Evolutionary conservation across 306 rosid genomes (phyloP).

Genomic region (Amphicarpaea edgeworthii): DNA sequence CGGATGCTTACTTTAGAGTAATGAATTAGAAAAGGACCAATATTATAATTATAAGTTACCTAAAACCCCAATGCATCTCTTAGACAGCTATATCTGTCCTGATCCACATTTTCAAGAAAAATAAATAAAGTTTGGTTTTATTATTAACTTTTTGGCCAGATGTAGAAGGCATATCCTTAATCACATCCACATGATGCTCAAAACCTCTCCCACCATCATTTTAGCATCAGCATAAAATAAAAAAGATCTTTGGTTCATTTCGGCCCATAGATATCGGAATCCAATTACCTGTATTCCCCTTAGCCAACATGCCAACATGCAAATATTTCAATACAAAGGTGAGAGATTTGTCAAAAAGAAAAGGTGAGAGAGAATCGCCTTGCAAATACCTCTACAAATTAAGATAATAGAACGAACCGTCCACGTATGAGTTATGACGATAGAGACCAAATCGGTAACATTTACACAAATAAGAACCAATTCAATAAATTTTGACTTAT

Average conservation of each 20-base stretch:
- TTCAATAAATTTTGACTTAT: no score
- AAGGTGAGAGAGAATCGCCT: background rate
- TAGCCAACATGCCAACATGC: background rate
- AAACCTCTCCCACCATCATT: background rate
- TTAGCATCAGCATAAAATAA: background rate
- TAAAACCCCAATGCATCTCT: background rate
- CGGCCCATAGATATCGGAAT: background rate
- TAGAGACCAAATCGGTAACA: no score
- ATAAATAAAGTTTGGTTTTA: background rate
- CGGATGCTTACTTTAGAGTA: background rate
- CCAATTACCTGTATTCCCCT: background rate
- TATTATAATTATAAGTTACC: background rate
- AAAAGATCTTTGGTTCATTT: background rate
- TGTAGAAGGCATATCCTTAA: background rate
- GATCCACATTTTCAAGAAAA: background rate
- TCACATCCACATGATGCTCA: background rate
- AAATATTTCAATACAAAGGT: background rate
- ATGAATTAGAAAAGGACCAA: background rate
- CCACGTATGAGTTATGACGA: no score
- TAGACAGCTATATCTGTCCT: background rate
- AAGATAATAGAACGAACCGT: no score
- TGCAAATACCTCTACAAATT: background rate
- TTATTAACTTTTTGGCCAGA: background rate
- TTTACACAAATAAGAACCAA: no score
- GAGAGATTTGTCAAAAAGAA: no score